phyloP scores from a whole-genome alignment of 768 basidiomycete species.

The Neoboletus brunneissimus region DNA sequence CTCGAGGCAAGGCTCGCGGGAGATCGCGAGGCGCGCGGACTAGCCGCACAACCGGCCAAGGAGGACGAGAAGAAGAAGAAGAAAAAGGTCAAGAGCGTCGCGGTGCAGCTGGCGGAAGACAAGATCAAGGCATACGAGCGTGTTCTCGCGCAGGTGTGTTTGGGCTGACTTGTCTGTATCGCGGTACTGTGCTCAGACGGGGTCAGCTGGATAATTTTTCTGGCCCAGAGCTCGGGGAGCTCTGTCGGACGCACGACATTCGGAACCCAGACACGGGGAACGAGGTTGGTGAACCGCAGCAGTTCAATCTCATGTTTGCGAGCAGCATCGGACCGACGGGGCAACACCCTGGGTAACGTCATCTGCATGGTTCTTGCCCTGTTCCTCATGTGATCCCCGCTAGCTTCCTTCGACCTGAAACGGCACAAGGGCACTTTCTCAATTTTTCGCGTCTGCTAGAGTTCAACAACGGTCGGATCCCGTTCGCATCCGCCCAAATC shows the following conservation, averaged over 20 bases:
- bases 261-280: constrained; percentile 91
- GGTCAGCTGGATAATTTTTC: constrained; percentile 74
- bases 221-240: constrained; percentile 83
- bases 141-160: constrained; percentile 81
- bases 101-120: constrained; percentile 71
- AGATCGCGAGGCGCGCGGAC: constrained; percentile 84
- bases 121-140: constrained; percentile 74
- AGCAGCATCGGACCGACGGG: constrained; percentile 97
- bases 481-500: constrained; percentile 96
- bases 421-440: constrained; percentile 97
- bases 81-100: constrained; percentile 63
- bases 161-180: too few species aligned
- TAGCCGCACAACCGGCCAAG: constrained; percentile 69
- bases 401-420: constrained; percentile 95
- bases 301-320: constrained; percentile 99
- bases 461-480: constrained; percentile 95
- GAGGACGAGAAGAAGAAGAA: constrained; percentile 51
- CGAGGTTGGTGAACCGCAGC: constrained; percentile 86
- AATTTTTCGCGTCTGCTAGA: constrained; percentile 97
- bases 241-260: constrained; percentile 78
- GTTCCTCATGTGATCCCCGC: neutral
- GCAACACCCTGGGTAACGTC: constrained; percentile 80
- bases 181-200: neutral
- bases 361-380: fast-evolving
- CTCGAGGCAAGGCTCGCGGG: constrained; percentile 87